Evolutionary conservation across 1,284 basidiomycete species (phyloP).

Genomic region (Prillingera fragicola): DNA sequence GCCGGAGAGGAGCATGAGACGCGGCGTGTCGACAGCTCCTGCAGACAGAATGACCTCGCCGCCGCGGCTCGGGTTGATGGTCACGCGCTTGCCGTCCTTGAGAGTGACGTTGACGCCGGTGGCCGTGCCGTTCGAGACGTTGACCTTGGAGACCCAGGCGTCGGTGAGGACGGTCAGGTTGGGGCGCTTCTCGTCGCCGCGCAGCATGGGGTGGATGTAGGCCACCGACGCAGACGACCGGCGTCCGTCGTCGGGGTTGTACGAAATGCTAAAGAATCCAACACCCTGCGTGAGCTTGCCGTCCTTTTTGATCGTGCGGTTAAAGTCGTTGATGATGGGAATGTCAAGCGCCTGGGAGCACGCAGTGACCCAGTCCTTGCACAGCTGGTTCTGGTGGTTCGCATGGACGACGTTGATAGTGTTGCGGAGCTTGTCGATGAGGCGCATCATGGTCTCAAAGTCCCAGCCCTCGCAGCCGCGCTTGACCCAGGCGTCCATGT

Average conservation of each 20-base stretch:
- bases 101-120: conserved; percentile 19
- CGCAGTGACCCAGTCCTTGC: conserved; percentile 12
- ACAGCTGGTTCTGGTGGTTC: conserved; percentile 15
- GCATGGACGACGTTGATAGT: conserved; percentile 14
- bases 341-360: conserved; percentile 13
- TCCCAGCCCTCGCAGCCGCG: conserved; percentile 12
- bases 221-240: conserved; percentile 11
- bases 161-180: conserved; percentile 21
- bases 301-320: conserved; percentile 9
- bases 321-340: conserved; percentile 18
- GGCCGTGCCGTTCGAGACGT: conserved; percentile 12
- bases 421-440: conserved; percentile 20
- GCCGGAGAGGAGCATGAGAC: conserved; percentile 61
- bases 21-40: conserved; percentile 58
- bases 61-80: conserved; percentile 46
- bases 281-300: conserved; percentile 14
- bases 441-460: conserved; percentile 14
- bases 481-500: conserved; percentile 15
- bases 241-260: conserved; percentile 18
- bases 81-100: conserved; percentile 9
- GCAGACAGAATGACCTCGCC: conserved; percentile 49
- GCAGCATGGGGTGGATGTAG: conserved; percentile 19
- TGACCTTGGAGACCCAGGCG: conserved; percentile 17
- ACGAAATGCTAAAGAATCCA: conserved; percentile 19
- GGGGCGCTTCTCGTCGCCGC: conserved; percentile 15